Evolutionary conservation across 179 eudicot species (phyloP), one percentile per base, ranked within the genome.

Genomic region (Gypsophila paniculata): DNA sequence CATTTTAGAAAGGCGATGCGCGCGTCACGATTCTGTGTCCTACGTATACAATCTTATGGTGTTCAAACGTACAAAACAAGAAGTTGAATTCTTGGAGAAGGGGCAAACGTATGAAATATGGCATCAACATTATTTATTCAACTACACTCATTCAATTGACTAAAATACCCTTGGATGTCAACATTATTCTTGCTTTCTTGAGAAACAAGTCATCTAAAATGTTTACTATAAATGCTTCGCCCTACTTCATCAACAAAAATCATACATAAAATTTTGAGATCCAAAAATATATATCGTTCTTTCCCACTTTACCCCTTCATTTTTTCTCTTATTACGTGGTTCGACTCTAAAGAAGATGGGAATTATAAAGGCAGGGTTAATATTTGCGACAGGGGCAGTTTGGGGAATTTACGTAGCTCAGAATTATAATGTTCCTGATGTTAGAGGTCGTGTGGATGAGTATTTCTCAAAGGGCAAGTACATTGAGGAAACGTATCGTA

Each of bases 351-450:
- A 15, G 19, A 9, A 63, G 22, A 78, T 81, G 84, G 86, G 80
- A 44, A 15, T 83, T 2, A 55, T 76, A 15, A 26, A 65, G 68
- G 61, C 55, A n/a, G 74, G 57, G 0, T 74, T 78, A 19, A 44
- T 74, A n/a, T 81, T 81, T 53, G 49, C 69, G 58, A 2, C 80
- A 49, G 87, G 85, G 42, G 42, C 79, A 3, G 5, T 74, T 4
- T 74, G 70, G 36, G 87, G 86, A 22, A 64, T 77, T 6, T 81
- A 79, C 53, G 3, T 77, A n/a, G 68, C 82, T 12, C 85, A 79
- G 19, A 73, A 68, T 21, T 79, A 75, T 80, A 75, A 64, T 4
- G 76, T 82, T 0, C 80, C 80, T 19, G 66, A 71, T 59, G 70
- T 80, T 32, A 71, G 39, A 48, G 53, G 29, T 61, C 61, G 67